These are phyloP conservation scores for Camellia granthamiana DNA, from an alignment of 148 eudicot genomes.

Conservation along the genomic window DNA sequence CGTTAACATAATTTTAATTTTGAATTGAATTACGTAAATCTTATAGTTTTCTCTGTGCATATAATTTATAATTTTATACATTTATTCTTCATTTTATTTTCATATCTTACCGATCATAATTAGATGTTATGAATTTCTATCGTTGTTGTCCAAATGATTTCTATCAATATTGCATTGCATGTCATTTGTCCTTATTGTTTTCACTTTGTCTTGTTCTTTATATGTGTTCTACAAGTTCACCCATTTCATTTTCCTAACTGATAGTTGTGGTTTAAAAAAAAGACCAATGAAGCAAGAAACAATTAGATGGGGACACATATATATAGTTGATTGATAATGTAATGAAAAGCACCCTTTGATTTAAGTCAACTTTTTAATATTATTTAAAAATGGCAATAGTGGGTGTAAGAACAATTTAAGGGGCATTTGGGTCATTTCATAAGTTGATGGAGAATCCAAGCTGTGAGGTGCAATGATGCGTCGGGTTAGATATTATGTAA, in stretches of 20 bases:
- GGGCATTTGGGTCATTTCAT: background rate
- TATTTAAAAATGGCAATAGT: background rate
- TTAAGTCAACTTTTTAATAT: background rate
- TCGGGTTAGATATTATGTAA: background rate
- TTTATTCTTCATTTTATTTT: no score
- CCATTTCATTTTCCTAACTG: constrained; percentile 5
- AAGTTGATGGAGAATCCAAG: background rate
- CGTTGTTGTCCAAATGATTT: background rate
- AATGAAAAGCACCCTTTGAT: background rate
- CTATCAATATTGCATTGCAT: background rate
- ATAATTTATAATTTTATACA: no score
- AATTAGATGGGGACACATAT: background rate
- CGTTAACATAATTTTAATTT: no score
- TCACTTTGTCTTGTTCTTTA: background rate
- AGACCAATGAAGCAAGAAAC: constrained; percentile 14
- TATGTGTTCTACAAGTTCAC: background rate
- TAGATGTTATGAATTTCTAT: background rate
- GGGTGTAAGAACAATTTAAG: background rate
- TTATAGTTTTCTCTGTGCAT: no score
- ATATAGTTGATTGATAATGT: background rate
- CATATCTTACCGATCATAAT: background rate
- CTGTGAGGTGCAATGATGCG: background rate
- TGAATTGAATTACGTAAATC: no score
- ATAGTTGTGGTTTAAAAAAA: background rate
- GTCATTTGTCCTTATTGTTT: background rate